Evolutionary conservation across 208 protist species (phyloP).

Genomic region (Leishmania aethiopica): DNA sequence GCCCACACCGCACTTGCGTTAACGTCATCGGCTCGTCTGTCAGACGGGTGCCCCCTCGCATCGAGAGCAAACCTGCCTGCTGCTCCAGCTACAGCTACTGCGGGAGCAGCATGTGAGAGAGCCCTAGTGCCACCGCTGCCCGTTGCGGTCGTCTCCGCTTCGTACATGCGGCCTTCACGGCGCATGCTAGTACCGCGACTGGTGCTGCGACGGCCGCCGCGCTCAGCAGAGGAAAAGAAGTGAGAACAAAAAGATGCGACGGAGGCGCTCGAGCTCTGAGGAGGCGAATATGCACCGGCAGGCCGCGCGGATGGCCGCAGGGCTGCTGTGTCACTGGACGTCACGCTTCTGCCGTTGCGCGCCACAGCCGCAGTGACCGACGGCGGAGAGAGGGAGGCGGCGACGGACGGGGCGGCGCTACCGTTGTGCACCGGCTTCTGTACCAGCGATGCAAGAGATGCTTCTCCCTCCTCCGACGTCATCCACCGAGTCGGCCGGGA

Average conservation of each 20-base stretch:
- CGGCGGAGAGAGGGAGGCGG: slow-evolving; percentile 6
- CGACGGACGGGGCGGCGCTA: neutral
- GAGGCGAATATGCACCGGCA: neutral
- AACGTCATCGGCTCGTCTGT: neutral
- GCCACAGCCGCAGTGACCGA: neutral
- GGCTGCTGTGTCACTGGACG: neutral
- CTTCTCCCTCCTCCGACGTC: neutral
- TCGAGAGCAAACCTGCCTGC: neutral
- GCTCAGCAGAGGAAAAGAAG: neutral
- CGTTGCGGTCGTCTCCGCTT: neutral
- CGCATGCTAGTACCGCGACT: neutral
- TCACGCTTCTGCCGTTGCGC: slow-evolving; percentile 7
- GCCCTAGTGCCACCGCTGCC: neutral
- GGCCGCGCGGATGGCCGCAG: neutral
- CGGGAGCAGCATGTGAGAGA: neutral
- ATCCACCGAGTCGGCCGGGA: neutral
- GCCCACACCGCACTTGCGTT: neutral
- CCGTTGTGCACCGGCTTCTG: neutral
- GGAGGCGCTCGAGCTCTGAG: neutral
- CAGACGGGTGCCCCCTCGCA: neutral
- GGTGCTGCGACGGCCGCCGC: neutral
- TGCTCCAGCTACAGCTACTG: neutral
- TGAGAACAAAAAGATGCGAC: neutral
- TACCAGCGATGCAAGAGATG: neutral
- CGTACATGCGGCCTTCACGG: neutral